A percentile compares a stretch with the other conserved stretches of the same genome.
phyloP scores from a whole-genome alignment of 768 basidiomycete genomes.

The Suillus lakei region DNA sequence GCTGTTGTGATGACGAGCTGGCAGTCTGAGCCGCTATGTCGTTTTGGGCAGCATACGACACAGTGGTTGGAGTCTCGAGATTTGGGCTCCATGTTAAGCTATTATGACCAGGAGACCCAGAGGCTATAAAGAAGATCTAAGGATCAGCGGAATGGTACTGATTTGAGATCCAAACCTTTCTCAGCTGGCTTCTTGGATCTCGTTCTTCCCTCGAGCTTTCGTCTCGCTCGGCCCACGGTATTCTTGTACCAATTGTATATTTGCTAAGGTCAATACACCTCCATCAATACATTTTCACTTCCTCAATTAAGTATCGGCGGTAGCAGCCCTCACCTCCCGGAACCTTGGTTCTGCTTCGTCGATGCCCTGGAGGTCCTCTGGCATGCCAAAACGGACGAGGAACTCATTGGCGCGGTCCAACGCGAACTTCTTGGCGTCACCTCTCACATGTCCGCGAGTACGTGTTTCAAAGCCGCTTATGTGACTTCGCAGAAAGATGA shows the following conservation, averaged over 20 bases:
- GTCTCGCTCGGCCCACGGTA: conserved; percentile 62
- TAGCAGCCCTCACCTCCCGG: conserved; percentile 52
- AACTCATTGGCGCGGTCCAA: conserved; percentile 66
- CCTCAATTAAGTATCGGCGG: background rate
- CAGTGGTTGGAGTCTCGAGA: conserved; percentile 38
- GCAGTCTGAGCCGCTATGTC: conserved; percentile 20
- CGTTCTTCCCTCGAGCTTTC: conserved; percentile 60
- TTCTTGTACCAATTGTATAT: conserved; percentile 63
- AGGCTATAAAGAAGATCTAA: conserved; percentile 15
- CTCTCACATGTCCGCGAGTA: conserved; percentile 61
- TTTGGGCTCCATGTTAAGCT: conserved; percentile 46
- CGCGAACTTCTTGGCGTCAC: conserved; percentile 74
- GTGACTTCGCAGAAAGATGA: conserved; percentile 59
- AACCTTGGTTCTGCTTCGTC: conserved; percentile 65
- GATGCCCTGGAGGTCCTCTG: conserved; percentile 54
- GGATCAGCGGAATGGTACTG: conserved; percentile 4
- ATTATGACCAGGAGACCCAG: conserved; percentile 23
- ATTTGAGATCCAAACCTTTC: conserved; percentile 43
- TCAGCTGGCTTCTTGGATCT: conserved; percentile 55
- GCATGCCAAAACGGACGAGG: conserved; percentile 60
- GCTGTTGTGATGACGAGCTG: conserved; percentile 39
- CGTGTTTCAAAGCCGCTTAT: conserved; percentile 60
- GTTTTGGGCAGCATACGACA: conserved; percentile 41
- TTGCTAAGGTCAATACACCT: conserved; percentile 5
- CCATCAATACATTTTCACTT: conserved; percentile 6